Evolutionary conservation across 805 yeast species (phyloP).

Genomic region (Starmerella bacillaris): DNA sequence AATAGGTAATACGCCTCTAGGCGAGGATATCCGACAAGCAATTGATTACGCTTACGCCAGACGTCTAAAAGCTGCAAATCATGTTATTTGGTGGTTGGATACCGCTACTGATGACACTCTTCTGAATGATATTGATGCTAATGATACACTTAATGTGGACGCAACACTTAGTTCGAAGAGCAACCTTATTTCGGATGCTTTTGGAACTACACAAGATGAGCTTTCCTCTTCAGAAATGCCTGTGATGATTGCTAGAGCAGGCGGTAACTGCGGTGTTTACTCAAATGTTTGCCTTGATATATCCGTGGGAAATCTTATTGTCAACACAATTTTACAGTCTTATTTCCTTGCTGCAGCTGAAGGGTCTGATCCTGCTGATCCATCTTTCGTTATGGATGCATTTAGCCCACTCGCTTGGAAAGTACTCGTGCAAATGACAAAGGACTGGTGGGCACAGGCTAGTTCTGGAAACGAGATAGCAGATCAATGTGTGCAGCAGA

Average conservation of each 20-base stretch:
- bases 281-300: conserved; percentile 63
- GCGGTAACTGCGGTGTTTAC: conserved; percentile 27
- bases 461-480: conserved; percentile 48
- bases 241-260: not conserved
- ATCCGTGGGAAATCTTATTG: conserved; percentile 56
- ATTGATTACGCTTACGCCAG: conserved; percentile 82
- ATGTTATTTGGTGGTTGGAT: conserved; percentile 89
- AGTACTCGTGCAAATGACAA: conserved; percentile 56
- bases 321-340: conserved; percentile 75
- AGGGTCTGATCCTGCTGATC: conserved; percentile 19
- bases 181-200: conserved; percentile 30
- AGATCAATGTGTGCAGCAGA: conserved; percentile 62
- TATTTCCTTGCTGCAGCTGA: conserved; percentile 30
- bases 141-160: not conserved
- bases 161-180: conserved; percentile 35
- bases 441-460: conserved; percentile 78
- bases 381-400: conserved; percentile 40
- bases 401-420: conserved; percentile 59
- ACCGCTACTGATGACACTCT: conserved; percentile 1
- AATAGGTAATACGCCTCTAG: conserved; percentile 58
- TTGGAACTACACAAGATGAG: conserved; percentile 37
- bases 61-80: conserved; percentile 40
- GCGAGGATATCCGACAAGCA: conserved; percentile 52
- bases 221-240: not conserved
- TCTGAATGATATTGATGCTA: conserved; percentile 65